Percentiles rank a stretch among this genome's conserved stretches.
These are phyloP conservation scores for Corymbia maculata DNA, from an alignment of 345 rosid genomes.

Conservation along the genomic window DNA sequence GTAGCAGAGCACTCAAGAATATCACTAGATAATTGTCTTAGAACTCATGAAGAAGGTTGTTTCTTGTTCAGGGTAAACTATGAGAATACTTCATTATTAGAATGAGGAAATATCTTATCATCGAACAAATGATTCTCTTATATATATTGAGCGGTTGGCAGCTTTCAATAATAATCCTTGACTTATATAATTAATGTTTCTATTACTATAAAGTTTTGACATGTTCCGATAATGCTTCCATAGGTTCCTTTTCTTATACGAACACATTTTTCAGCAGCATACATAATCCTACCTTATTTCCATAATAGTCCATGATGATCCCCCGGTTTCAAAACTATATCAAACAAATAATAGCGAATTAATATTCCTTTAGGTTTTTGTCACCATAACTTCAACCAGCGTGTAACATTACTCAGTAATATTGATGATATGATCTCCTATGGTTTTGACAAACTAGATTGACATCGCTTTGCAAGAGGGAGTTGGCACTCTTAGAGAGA, in stretches of 20 bases:
- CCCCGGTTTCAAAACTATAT: background rate
- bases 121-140: no score
- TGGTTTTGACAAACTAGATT: slow-evolving; percentile 31
- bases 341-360: background rate
- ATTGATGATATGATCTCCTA: background rate
- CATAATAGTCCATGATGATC: background rate
- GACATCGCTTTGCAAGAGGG: slow-evolving; percentile 65
- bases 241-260: background rate
- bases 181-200: background rate
- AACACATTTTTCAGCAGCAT: background rate
- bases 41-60: slow-evolving; percentile 26
- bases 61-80: background rate
- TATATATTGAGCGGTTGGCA: slow-evolving; percentile 9
- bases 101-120: no score
- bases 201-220: background rate
- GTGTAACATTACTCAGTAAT: background rate
- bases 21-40: background rate
- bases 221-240: background rate
- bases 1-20: background rate
- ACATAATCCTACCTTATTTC: background rate
- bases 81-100: no score
- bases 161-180: background rate
- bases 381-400: background rate
- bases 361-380: background rate
- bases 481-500: slow-evolving; percentile 25